Percentiles rank a stretch among this genome's conserved stretches.
phyloP scores from a whole-genome alignment of 2,329 filamentous ascomycete genomes.

The Fusarium nygamai region DNA sequence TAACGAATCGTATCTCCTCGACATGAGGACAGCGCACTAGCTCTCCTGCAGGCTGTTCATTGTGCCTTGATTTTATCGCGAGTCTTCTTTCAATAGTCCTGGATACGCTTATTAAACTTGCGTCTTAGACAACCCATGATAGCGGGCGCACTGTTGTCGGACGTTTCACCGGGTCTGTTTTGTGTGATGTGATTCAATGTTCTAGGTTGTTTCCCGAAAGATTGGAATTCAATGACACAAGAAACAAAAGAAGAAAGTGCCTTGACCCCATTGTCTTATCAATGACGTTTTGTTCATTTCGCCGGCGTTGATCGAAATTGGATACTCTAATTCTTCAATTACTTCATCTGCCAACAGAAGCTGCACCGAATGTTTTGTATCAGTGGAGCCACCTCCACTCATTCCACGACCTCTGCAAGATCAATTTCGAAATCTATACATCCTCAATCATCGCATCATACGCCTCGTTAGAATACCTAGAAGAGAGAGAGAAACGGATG shows the following conservation, averaged over 20 bases:
- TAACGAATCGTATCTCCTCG: slow-evolving; percentile 15
- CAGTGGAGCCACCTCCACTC: slow-evolving; percentile 21
- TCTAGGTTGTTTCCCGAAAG: slow-evolving; percentile 26
- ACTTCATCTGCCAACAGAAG: slow-evolving; percentile 1
- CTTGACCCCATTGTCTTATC: slow-evolving; percentile 28
- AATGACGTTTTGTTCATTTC: slow-evolving; percentile 36
- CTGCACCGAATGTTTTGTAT: background rate
- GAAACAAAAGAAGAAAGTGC: slow-evolving; percentile 10
- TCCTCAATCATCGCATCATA: background rate
- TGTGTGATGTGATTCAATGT: slow-evolving; percentile 14
- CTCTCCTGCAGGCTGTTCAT: background rate
- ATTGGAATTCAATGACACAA: slow-evolving; percentile 9
- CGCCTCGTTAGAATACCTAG: background rate
- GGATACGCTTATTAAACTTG: background rate
- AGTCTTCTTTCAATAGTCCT: background rate
- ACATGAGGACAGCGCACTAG: slow-evolving; percentile 21
- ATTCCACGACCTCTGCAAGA: background rate
- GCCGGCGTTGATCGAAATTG: slow-evolving; percentile 28
- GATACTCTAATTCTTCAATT: slow-evolving; percentile 4
- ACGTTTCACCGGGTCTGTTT: slow-evolving; percentile 19
- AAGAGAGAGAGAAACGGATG: background rate
- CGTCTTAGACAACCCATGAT: background rate
- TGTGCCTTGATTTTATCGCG: slow-evolving; percentile 19
- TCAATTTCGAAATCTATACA: background rate
- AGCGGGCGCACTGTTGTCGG: slow-evolving; percentile 16